phyloP scores from a whole-genome alignment of 352 stramenopile genomes.

The Pythium oligandrum region DNA sequence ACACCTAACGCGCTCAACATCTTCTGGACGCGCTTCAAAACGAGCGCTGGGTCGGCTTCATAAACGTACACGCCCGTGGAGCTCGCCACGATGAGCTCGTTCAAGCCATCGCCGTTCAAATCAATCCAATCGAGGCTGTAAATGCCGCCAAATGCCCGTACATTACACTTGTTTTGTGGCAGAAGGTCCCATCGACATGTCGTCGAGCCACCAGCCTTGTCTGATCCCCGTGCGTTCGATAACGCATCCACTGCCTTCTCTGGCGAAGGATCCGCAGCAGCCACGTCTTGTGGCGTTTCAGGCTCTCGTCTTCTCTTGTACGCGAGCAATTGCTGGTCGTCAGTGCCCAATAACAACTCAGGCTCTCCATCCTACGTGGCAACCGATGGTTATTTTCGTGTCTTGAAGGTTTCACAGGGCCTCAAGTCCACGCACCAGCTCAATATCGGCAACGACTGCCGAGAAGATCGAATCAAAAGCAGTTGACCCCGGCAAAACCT shows the following conservation, averaged over 20 bases:
- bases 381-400: too few relatives aligned
- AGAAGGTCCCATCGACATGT: constrained; percentile 28
- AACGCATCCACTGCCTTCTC: not conserved
- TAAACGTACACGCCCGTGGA: constrained; percentile 67
- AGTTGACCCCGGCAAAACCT: constrained; percentile 39
- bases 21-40: constrained; percentile 18
- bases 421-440: constrained; percentile 34
- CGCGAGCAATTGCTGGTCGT: constrained; percentile 46
- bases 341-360: constrained; percentile 60
- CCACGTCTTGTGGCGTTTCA: too few relatives aligned
- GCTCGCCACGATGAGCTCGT: constrained; percentile 57
- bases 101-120: constrained; percentile 57
- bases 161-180: constrained; percentile 24
- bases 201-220: not conserved
- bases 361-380: constrained; percentile 40
- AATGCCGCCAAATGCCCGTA: constrained; percentile 60
- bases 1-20: constrained; percentile 11
- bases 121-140: constrained; percentile 71
- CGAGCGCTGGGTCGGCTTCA: constrained; percentile 36
- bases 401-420: too few relatives aligned
- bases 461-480: constrained; percentile 66
- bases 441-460: constrained; percentile 41
- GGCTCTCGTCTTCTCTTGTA: constrained; percentile 28
- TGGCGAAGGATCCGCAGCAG: not conserved
- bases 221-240: not conserved